Conservation (phyloP, 2,329 filamentous ascomycete species). For the Trichoderma semiorbis region DNA sequence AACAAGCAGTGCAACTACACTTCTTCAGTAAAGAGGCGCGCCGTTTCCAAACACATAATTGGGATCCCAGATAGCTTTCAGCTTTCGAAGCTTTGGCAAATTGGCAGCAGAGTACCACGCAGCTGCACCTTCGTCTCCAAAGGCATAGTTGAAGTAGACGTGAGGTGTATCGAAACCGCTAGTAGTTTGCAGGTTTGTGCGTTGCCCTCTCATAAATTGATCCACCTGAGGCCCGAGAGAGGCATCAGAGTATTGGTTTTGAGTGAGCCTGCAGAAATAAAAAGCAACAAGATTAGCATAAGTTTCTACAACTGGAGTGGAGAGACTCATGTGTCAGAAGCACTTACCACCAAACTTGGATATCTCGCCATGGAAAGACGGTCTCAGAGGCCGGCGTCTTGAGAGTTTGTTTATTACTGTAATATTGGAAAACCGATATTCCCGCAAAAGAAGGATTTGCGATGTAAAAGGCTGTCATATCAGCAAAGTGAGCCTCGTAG, state of each 20-base stretch:
- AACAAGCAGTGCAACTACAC: neutral
- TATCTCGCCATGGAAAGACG: neutral
- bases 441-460: neutral
- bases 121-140: neutral
- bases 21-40: neutral
- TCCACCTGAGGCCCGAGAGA: neutral
- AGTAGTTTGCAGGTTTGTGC: neutral
- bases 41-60: neutral
- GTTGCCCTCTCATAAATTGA: neutral
- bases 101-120: neutral
- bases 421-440: neutral
- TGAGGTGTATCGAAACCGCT: neutral
- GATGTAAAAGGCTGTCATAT: neutral
- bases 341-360: neutral
- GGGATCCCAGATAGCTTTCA: neutral
- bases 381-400: neutral
- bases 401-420: neutral
- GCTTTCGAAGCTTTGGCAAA: neutral
- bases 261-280: neutral
- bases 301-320: neutral
- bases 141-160: neutral
- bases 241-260: neutral
- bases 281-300: neutral
- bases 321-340: neutral
- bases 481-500: neutral